Base-by-base conservation (phyloP, 2,329 filamentous ascomycete genomes). In the Epichloe gansuensis region DNA sequence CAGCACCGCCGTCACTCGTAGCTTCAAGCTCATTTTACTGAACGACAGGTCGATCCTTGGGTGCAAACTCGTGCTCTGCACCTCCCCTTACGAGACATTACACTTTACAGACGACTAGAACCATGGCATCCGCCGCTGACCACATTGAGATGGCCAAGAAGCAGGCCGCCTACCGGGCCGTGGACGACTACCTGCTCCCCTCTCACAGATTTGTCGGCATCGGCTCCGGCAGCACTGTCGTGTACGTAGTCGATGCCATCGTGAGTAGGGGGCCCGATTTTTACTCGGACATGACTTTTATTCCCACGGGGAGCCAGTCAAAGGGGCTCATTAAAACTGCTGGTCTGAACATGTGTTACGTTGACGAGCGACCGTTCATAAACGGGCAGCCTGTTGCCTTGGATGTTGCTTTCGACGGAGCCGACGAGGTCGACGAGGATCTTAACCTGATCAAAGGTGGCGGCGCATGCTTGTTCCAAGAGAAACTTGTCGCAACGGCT, bases 391-490 rank as follows among this genome's bases (percentile, higher is more conserved):
- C 72, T 37, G 67, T 73, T n/a, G 68, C 71, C 46, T 77, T 98
- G 31, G 91, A 97, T 63, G 86, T 97, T 17, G 88, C 87, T 48
- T 98, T 98, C 66, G 93, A 98, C 65, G 93, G 93, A 51, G 93
- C 93, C 4, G 93, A 98, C 67, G 93, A 98, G 73, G 90, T 98
- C 35, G 93, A 98, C 66, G 83, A 88, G 46, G 87, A 94, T 50
- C 72, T 98, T 55, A 98, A 97, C 70, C 89, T 91, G 65, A 97
- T 98, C 74, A 97, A 97, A 74, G 93, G 93, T 52, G 93, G 93
- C 48, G 93, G 93, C 54, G 93, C 90, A n/a, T 98, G 93, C 70
- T 72, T 97, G 53, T 95, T 95, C 73, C 93, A 97, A 69, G 93
- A 98, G 73, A 98, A 98, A 75, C 76, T 98, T 38, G 91, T 98